Base-by-base conservation (phyloP, 1,139 yeast genomes). In the Suhomyces ambrosiae region DNA sequence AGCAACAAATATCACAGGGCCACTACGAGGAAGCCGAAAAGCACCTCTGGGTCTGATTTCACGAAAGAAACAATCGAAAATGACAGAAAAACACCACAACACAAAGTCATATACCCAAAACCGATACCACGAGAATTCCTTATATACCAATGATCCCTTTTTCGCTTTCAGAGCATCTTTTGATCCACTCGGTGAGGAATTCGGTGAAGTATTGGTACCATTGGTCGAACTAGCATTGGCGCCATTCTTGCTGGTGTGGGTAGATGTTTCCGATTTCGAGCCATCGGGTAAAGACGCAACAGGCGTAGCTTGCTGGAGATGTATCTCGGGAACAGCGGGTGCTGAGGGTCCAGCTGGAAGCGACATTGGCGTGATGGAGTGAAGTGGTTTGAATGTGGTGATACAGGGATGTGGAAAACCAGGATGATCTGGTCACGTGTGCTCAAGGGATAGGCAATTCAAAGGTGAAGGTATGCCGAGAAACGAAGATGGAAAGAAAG, bases 31-130 rank as follows among this genome's bases (percentile, higher is more conserved):
- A 40, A 92, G 77, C 39, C 90, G 73, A 65, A 82, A 90, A 1
- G 96, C 94, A 3, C 97, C 97, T 44, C 98, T 74, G 3, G 96
- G 84, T 43, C 90, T 73, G 47, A 90, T 86, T 56, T 90, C 96
- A 46, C 97, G 69, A 63, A 92, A 92, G 67, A 92, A 92, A 43
- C 74, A 68, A 50, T 72, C 76, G 49, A 70, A 69, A 9, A 68
- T 58, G 32, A 71, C 60, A 15, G 69, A 52, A 35, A 78, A 65
- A 18, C 70, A 33, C 79, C 80, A 77, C 29, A 76, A 50, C 23
- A 76, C 54, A 22, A 75, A 47, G 52, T 79, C 82, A 48, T 76
- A 79, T 32, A 71, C 54, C 32, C 65, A 46, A 23, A 66, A 58
- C 31, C 76, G 57, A 46, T 58, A 60, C 64, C 72, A 59, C 12